A percentile compares a stretch with the other conserved stretches of the same genome.
phyloP scores from a whole-genome alignment of 2,329 filamentous ascomycete genomes.

The Alternaria sp. region DNA sequence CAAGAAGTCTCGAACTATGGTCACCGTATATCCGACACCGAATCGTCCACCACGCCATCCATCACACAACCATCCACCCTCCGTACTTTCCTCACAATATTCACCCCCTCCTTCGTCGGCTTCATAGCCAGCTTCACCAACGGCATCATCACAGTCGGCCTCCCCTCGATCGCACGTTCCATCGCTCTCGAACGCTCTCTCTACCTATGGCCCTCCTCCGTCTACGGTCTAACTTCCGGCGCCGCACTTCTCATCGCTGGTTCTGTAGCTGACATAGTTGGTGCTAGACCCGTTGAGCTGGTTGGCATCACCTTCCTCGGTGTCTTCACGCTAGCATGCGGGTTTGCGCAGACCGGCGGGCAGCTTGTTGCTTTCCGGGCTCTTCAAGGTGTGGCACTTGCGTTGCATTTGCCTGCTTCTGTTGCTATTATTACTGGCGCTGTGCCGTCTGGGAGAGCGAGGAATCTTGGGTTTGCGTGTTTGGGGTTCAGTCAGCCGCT shows the following conservation, averaged over 20 bases:
- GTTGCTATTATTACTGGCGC: constrained; percentile 53
- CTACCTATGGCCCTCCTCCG: constrained; percentile 44
- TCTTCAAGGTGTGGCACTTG: constrained; percentile 55
- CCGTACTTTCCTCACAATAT: constrained; percentile 12
- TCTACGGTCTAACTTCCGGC: constrained; percentile 53
- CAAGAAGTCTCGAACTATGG: not conserved
- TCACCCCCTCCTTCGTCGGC: constrained; percentile 25
- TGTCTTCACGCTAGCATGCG: constrained; percentile 54
- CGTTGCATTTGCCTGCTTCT: constrained; percentile 56
- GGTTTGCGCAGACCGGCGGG: constrained; percentile 54
- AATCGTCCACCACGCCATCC: not conserved
- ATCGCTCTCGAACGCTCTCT: constrained; percentile 38
- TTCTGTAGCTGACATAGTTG: constrained; percentile 59
- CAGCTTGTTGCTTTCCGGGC: constrained; percentile 54
- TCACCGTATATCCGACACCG: not conserved
- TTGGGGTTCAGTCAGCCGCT: constrained; percentile 57
- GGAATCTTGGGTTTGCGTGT: constrained; percentile 47
- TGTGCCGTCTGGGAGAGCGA: constrained; percentile 29
- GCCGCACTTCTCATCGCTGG: constrained; percentile 59
- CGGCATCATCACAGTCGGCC: constrained; percentile 52
- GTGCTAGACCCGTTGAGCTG: constrained; percentile 54
- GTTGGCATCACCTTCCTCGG: constrained; percentile 52
- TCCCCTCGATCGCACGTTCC: constrained; percentile 50
- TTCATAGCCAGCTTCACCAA: constrained; percentile 43
- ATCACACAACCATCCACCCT: not conserved